These are phyloP conservation scores for Glarea lozoyensis DNA, from an alignment of 495 filamentous ascomycete species.

Conservation along the genomic window DNA sequence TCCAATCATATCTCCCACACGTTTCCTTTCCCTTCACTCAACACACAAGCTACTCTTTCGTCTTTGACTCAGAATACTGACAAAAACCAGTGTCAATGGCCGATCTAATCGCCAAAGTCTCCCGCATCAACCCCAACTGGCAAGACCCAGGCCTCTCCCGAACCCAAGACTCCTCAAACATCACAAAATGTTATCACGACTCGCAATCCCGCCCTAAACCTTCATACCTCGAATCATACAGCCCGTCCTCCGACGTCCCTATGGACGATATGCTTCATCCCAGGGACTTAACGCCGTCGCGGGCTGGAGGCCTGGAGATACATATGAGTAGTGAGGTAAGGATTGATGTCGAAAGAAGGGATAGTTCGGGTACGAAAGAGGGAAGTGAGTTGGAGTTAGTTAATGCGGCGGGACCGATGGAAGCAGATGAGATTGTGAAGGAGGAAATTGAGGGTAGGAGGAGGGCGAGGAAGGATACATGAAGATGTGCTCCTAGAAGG, in stretches of 20 bases:
- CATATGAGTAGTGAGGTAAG: not conserved
- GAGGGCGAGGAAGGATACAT: too few relatives aligned
- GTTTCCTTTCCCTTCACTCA: too few relatives aligned
- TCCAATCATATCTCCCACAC: too few relatives aligned
- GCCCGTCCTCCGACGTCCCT: not conserved
- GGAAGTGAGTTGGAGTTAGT: not conserved
- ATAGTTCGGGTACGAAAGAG: not conserved
- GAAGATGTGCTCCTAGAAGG: too few relatives aligned
- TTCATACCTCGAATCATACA: not conserved
- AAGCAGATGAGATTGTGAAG: too few relatives aligned
- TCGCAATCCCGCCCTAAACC: not conserved
- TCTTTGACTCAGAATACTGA: too few relatives aligned
- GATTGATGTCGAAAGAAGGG: not conserved
- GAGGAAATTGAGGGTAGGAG: too few relatives aligned
- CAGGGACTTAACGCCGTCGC: not conserved
- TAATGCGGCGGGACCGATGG: too few relatives aligned
- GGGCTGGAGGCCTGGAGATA: too few relatives aligned
- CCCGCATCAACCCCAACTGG: not conserved
- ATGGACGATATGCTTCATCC: not conserved
- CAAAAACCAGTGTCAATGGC: too few relatives aligned
- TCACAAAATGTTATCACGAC: not conserved
- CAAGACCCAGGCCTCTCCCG: not conserved
- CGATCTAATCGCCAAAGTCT: not conserved
- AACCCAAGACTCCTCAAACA: not conserved
- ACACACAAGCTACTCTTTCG: too few relatives aligned